Percentiles rank a stretch among this genome's conserved stretches.
Conservation (phyloP, 1,284 basidiomycete genomes). For the Ceratobasidium sp. region DNA sequence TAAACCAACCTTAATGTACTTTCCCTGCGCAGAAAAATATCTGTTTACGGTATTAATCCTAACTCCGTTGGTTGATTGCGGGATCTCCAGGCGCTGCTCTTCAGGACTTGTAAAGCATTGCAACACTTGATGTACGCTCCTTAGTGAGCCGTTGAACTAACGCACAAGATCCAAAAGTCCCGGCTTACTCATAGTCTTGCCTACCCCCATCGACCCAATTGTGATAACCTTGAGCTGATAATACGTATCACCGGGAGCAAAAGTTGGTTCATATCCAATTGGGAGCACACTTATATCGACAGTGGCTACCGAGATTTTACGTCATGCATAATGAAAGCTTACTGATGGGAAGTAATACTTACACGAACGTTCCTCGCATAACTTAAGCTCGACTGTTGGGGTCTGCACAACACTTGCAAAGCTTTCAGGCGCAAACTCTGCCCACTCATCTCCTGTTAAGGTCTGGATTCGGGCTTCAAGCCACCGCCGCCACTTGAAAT, state of each 20-base stretch:
- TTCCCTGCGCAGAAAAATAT: conserved; percentile 8
- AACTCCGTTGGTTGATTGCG: background rate
- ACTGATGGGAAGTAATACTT: background rate
- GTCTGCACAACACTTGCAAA: conserved; percentile 2
- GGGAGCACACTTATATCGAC: conserved; percentile 17
- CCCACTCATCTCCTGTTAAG: conserved; percentile 2
- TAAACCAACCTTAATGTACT: background rate
- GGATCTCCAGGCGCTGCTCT: background rate
- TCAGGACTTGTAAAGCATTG: conserved; percentile 11
- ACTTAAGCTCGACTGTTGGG: background rate
- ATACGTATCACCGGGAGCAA: background rate
- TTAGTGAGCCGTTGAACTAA: background rate
- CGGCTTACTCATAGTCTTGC: conserved; percentile 22
- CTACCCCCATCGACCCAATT: conserved; percentile 15
- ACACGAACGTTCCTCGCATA: conserved; percentile 15
- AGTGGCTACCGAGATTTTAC: background rate
- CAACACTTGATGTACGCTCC: background rate
- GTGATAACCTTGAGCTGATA: conserved; percentile 26
- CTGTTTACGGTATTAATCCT: conserved; percentile 9
- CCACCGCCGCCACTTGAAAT: conserved; percentile 3
- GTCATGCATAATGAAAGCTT: background rate
- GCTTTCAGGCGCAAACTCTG: conserved; percentile 18
- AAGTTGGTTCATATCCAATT: conserved; percentile 11
- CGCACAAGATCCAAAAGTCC: background rate
- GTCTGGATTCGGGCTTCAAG: conserved; percentile 9